phyloP scores from a whole-genome alignment of 2,329 filamentous ascomycete species.

The Sporothrix sp. region DNA sequence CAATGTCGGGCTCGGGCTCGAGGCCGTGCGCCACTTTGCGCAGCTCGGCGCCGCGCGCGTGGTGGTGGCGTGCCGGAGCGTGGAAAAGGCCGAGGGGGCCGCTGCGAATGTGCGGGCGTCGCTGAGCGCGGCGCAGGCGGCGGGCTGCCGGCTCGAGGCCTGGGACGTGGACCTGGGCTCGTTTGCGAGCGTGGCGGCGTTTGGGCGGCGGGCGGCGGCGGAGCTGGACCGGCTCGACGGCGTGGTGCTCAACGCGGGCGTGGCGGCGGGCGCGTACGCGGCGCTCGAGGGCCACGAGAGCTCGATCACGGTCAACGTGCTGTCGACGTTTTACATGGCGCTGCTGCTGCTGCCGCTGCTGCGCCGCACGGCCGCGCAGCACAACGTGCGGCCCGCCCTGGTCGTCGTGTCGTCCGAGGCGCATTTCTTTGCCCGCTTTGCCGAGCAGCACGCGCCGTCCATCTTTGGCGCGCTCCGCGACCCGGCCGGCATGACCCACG shows the following conservation, averaged over 20 bases:
- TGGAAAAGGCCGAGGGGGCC: conserved; percentile 30
- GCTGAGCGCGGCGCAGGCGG: conserved; percentile 14
- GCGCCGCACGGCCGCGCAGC: conserved; percentile 25
- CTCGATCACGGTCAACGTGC: conserved; percentile 37
- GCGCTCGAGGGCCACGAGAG: conserved; percentile 29
- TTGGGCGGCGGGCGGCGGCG: conserved; percentile 24
- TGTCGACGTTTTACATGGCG: conserved; percentile 36
- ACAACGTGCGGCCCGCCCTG: conserved; percentile 28
- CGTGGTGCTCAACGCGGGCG: conserved; percentile 33
- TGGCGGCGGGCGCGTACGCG: conserved; percentile 18
- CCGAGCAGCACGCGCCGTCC: conserved; percentile 21
- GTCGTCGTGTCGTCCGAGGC: conserved; percentile 32
- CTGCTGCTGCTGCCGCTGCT: conserved; percentile 35
- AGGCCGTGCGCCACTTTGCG: conserved; percentile 30
- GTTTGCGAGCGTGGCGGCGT: conserved; percentile 36
- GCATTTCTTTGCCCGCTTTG: conserved; percentile 27
- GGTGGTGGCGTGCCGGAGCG: conserved; percentile 30
- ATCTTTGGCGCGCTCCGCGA: conserved; percentile 28
- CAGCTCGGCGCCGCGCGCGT: conserved; percentile 28
- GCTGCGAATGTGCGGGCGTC: conserved; percentile 27
- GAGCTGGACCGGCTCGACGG: conserved; percentile 33
- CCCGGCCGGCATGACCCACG: conserved; percentile 20
- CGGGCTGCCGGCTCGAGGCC: conserved; percentile 31
- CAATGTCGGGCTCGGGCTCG: conserved; percentile 30
- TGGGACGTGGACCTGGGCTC: conserved; percentile 41